Conservation (phyloP, 805 yeast genomes). For the Maudiozyma saulgeensis region DNA sequence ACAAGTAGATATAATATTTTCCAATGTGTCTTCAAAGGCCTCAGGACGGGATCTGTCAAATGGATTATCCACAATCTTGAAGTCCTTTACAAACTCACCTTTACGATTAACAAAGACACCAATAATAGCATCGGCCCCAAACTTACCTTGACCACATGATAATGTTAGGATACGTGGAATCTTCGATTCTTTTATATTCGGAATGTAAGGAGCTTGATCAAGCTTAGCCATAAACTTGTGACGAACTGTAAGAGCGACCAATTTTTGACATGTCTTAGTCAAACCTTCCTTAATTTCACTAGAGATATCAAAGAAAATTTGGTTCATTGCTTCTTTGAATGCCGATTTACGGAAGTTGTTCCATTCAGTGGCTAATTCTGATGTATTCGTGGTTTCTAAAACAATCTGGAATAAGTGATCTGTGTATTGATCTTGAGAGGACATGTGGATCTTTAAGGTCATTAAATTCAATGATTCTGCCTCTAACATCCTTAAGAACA, state of each 20-base stretch:
- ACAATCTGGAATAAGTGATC: slow-evolving; percentile 44
- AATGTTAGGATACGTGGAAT: slow-evolving; percentile 76
- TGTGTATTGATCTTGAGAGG: slow-evolving; percentile 30
- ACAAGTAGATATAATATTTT: slow-evolving; percentile 47
- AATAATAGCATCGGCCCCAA: slow-evolving; percentile 72
- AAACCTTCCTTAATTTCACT: slow-evolving; percentile 76
- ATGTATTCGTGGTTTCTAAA: slow-evolving; percentile 67
- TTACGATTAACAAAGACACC: slow-evolving; percentile 71
- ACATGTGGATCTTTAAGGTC: slow-evolving; percentile 47
- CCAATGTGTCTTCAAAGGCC: slow-evolving; percentile 60
- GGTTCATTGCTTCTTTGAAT: slow-evolving; percentile 56
- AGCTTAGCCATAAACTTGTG: slow-evolving; percentile 56
- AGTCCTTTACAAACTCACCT: slow-evolving; percentile 67
- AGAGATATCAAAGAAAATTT: slow-evolving; percentile 56
- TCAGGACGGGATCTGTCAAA: slow-evolving; percentile 37
- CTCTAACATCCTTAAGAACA: slow-evolving; percentile 79
- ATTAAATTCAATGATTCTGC: slow-evolving; percentile 78
- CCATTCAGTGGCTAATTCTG: slow-evolving; percentile 74
- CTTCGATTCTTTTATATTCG: slow-evolving; percentile 73
- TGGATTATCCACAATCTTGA: slow-evolving; percentile 70
- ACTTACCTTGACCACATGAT: slow-evolving; percentile 79
- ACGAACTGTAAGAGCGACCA: slow-evolving; percentile 62
- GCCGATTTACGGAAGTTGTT: slow-evolving; percentile 61
- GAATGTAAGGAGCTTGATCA: slow-evolving; percentile 90
- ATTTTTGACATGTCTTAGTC: slow-evolving; percentile 63